Evolutionary conservation across 2,329 filamentous ascomycete species (phyloP), one percentile per base, ranked within the genome.

Genomic region (Talaromyces sp.): DNA sequence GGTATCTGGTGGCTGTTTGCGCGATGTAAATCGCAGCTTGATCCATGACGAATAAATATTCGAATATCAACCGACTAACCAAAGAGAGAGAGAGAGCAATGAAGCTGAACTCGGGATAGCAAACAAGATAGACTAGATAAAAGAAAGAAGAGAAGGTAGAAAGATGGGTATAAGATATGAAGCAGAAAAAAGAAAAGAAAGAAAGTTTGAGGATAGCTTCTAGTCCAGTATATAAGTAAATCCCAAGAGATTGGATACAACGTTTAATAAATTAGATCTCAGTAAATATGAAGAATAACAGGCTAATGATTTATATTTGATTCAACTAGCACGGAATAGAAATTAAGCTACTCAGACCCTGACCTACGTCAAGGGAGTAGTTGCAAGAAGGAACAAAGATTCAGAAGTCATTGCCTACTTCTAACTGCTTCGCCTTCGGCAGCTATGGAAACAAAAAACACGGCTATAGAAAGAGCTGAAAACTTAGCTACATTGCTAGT

Each of bases 21-120:
- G 66, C 65, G 4, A 73, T 64, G 57, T 69, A 73, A n/a, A 67
- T 39, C 12, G 69, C 70, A 28, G 71, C 70, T 58, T 69, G 65
- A 55, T 72, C 71, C 48, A 70, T 66, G 23, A 46, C 18, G 44
- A 16, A 23, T 37, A 21, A 21, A 35, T 28, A 9, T 25, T 39
- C 18, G 12, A 18, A 60, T 52, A 9, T 48, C 5, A 33, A 21
- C n/a, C n/a, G 6, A 31, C 42, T 21, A 52, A 37, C 7, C 44
- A 39, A 59, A 48, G n/a, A n/a, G n/a, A n/a, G 14, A 35, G 11
- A 33, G n/a, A 8, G 25, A 21, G 16, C n/a, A 60, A 40, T 52
- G 28, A 50, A 23, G n/a, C 1, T 35, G 35, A 2, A 8, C 31
- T 56, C 28, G 28, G 28, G 28, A 28, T 3, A 28, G 6, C 28